Evolutionary conservation across 495 filamentous ascomycete genomes (phyloP), one percentile per base, ranked within the genome.

Genomic region (Aspergillus nanangensis): DNA sequence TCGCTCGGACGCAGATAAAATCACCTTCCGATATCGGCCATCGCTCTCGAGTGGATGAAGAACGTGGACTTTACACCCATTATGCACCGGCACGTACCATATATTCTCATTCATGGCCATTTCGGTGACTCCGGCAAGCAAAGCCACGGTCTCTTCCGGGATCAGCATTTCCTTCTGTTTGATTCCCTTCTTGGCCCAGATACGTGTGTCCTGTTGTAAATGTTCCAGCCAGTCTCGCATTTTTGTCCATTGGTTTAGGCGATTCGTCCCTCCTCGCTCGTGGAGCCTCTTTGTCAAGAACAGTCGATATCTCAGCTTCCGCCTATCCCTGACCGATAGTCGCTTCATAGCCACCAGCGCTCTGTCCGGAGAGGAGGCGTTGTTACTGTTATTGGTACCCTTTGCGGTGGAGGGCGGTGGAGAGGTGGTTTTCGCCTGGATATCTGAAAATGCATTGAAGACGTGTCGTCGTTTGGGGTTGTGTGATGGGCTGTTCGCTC

Each of bases 21-120:
- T 47, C 11, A 67, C 63, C 47, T 58, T 66, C 21, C 71, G 67
- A 38, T 53, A 38, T 0, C 51, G 18, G 13, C 69, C 67, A 23
- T 66, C 57, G 39, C 62, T 66, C 36, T 72, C 57, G 0, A 24
- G 14, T 13, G 59, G 32, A 32, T 52, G 49, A 18, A 68, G 23
- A 2, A 70, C 57, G 27, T 65, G 71, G 21, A 74, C 62, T 22
- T 58, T 57, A 39, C 71, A 72, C 21, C 69, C 71, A 45, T 71
- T 60, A 10, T 54, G 62, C 13, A 71, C 34, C 8, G 51, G 44
- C 7, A 66, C 44, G 45, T 60, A 62, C 58, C 57, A 72, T 8
- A 72, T 59, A 48, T 74, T 74, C 44, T 74, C 71, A 33, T 53
- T 44, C 33, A 54, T 32, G 8, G 48, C 45, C 27, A 50, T 53